phyloP scores from a whole-genome alignment of 208 protist species.

The Trypanosoma rangeli region DNA sequence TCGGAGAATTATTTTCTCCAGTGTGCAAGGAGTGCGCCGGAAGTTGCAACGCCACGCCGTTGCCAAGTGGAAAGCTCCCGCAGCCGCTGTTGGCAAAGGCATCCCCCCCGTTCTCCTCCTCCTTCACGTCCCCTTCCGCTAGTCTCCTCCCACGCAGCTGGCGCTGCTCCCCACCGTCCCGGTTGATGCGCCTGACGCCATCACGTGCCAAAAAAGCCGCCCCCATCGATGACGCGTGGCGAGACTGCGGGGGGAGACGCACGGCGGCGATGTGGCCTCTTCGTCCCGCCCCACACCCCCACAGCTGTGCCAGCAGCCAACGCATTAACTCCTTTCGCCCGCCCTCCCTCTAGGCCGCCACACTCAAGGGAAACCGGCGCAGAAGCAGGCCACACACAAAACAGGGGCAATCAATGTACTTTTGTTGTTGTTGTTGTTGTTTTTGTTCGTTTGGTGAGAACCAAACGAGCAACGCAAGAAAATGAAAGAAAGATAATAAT shows the following conservation, averaged over 20 bases:
- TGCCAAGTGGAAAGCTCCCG: conserved; percentile 20
- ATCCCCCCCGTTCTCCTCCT: neutral
- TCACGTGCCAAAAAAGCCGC: neutral
- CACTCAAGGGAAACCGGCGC: neutral
- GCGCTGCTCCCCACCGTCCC: neutral
- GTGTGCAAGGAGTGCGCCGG: neutral
- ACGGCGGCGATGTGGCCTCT: neutral
- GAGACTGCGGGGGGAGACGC: neutral
- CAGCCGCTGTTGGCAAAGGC: neutral
- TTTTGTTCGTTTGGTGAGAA: neutral
- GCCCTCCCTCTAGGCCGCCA: neutral
- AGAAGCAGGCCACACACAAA: neutral
- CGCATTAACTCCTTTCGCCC: neutral
- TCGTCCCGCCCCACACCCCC: neutral
- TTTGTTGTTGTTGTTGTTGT: no score
- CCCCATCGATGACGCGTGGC: neutral
- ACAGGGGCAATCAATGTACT: neutral
- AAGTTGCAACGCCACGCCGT: conserved; percentile 16
- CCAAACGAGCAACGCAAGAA: neutral
- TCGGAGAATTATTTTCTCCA: neutral
- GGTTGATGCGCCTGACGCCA: neutral
- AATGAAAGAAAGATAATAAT: no score
- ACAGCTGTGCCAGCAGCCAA: neutral
- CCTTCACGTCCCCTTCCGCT: neutral
- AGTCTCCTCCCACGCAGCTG: neutral